phyloP scores from a whole-genome alignment of 768 basidiomycete genomes.

The Tulasnella sp. region DNA sequence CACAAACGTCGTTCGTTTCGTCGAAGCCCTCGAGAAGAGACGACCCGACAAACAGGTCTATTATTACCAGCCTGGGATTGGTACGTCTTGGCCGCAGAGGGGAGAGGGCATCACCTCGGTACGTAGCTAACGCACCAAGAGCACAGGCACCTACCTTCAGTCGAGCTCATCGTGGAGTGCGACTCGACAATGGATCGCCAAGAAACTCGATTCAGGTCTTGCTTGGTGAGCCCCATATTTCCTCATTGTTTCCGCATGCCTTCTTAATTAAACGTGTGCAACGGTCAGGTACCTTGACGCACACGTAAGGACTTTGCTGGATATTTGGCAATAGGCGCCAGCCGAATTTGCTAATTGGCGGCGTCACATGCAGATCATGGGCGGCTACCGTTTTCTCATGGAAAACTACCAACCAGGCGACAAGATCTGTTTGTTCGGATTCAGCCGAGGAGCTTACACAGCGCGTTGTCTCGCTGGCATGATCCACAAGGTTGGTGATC shows the following conservation, averaged over 20 bases:
- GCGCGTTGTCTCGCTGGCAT: conserved; percentile 28
- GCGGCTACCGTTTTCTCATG: conserved; percentile 26
- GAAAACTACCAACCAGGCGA: conserved; percentile 23
- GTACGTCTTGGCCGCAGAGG: neutral
- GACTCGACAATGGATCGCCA: conserved; percentile 54
- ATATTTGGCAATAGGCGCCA: neutral
- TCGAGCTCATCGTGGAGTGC: conserved; percentile 51
- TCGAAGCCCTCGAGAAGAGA: conserved; percentile 61
- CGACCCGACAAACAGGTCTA: conserved; percentile 50
- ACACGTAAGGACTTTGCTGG: conserved; percentile 41
- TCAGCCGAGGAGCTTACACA: conserved; percentile 29
- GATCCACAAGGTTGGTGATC: conserved; percentile 25
- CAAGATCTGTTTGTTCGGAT: conserved; percentile 28
- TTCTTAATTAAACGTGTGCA: conserved; percentile 7
- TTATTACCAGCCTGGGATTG: conserved; percentile 62
- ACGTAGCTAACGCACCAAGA: conserved; percentile 32
- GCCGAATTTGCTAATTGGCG: neutral
- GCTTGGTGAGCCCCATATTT: conserved; percentile 52
- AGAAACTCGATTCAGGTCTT: conserved; percentile 60
- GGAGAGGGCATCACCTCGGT: neutral
- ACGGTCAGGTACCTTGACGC: conserved; percentile 57
- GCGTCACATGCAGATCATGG: conserved; percentile 15
- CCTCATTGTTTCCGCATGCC: neutral
- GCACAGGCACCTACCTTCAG: conserved; percentile 36
- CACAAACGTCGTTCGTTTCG: conserved; percentile 68